phyloP scores from a whole-genome alignment of 805 yeast genomes.

The Ogataea neopini region DNA sequence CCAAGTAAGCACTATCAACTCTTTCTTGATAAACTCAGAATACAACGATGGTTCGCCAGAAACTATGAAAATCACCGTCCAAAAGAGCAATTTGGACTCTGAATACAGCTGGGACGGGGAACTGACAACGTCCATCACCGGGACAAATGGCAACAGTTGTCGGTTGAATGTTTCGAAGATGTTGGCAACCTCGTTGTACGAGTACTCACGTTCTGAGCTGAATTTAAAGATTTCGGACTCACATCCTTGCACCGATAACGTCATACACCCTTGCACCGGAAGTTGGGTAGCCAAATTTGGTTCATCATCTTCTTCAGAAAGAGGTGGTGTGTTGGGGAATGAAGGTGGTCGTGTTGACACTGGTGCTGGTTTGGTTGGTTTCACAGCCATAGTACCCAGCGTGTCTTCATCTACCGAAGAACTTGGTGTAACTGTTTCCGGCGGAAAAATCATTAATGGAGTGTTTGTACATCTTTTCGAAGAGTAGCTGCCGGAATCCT shows the following conservation, averaged over 20 bases:
- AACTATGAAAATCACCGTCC: slow-evolving; percentile 32
- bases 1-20: slow-evolving; percentile 20
- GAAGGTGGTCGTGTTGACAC: not conserved
- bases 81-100: slow-evolving; percentile 31
- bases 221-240: slow-evolving; percentile 9
- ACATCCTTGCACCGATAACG: not conserved
- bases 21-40: slow-evolving; percentile 17
- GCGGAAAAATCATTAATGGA: not conserved
- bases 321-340: slow-evolving; percentile 15
- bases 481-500: not conserved
- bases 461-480: not conserved
- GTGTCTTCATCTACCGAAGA: slow-evolving; percentile 4
- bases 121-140: slow-evolving; percentile 27
- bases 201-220: slow-evolving; percentile 11
- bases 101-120: slow-evolving; percentile 25
- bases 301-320: slow-evolving; percentile 14
- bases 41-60: slow-evolving; percentile 20
- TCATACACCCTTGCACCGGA: not conserved
- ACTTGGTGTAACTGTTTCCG: slow-evolving; percentile 1
- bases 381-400: not conserved
- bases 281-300: no score
- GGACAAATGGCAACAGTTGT: slow-evolving; percentile 23
- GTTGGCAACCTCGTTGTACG: slow-evolving; percentile 15
- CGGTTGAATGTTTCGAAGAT: slow-evolving; percentile 24
- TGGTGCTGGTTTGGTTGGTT: not conserved